Evolutionary conservation across 192 early-diverging fungal species (phyloP), one percentile per base, ranked within the genome.

Genomic region (Blastocladiella britannica): DNA sequence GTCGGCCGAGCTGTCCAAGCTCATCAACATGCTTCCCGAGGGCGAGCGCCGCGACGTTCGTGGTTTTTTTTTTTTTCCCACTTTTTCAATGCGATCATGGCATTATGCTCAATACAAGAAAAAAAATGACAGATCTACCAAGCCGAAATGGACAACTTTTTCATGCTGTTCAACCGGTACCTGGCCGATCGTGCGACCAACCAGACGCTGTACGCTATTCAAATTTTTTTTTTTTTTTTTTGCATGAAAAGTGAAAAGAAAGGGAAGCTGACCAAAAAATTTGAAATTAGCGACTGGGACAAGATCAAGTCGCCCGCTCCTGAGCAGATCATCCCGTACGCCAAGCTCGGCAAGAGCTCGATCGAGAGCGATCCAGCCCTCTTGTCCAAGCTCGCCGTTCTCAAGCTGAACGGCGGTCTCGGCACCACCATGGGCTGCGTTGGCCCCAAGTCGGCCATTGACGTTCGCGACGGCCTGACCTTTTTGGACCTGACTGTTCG

Each of bases 391-490:
- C 79, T 98, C 6, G 95, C 93, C 12, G 95, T 98, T 8, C 74
- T 98, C n/a, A 98, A 98, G 74, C 78, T 98, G 54, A 98, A 98
- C 63, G 95, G 95, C 70, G 95, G 95, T 58, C 77, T 98, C 18
- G 95, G 92, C 26, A 98, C 95, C 28, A 96, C 95, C 52, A 98
- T 98, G 95, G 94, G 94, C 24, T 94, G 91, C 60, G 86, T 95
- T 59, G 94, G 94, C 26, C 94, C 94, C 56, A 97, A 97, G 76
- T 85, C 83, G 67, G 92, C 85, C 22, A 98, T 98, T 62, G 95
- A 96, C 78, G 95, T 98, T 29, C 83, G 91, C 53, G 92, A 96
- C 60, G 85, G 88, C 28, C 89, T 93, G 89, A 96, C 95, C 52
- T 98, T 98, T 63, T 76, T 98, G 54, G 95, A 98, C 67, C 73